phyloP scores from a whole-genome alignment of 2,329 filamentous ascomycete species.

The Coleophoma eucalyptorum region DNA sequence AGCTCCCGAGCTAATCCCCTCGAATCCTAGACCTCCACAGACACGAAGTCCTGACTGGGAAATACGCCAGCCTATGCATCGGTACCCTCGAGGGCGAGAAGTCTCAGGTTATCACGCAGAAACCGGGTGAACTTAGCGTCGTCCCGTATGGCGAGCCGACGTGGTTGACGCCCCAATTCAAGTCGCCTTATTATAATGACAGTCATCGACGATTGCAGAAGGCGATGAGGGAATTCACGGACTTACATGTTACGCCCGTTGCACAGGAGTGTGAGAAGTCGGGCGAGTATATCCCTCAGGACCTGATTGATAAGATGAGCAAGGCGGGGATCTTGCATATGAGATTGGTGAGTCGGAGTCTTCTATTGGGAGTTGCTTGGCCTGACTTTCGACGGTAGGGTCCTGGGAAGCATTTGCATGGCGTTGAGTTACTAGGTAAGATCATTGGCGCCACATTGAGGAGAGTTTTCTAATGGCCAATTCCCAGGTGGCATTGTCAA shows the following conservation, averaged over 20 bases:
- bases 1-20: neutral
- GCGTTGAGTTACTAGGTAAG: conserved; percentile 46
- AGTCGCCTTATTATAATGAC: conserved; percentile 76
- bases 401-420: conserved; percentile 77
- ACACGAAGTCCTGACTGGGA: conserved; percentile 74
- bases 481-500: conserved; percentile 62
- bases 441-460: too few species aligned
- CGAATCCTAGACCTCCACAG: conserved; percentile 62
- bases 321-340: conserved; percentile 71
- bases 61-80: conserved; percentile 72
- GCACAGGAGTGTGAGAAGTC: conserved; percentile 72
- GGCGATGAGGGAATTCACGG: conserved; percentile 70
- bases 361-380: too few species aligned
- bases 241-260: conserved; percentile 68
- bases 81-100: conserved; percentile 73
- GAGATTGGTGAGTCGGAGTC: conserved; percentile 45
- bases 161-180: conserved; percentile 76
- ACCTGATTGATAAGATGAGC: conserved; percentile 77
- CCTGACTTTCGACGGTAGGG: conserved; percentile 33
- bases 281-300: conserved; percentile 66
- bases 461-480: too few species aligned
- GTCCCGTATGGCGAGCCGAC: conserved; percentile 84
- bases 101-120: conserved; percentile 66
- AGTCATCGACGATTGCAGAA: conserved; percentile 66
- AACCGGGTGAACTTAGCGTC: conserved; percentile 66